A percentile compares a stretch with the other conserved stretches of the same genome.
These are phyloP conservation scores for Suhomyces faveliae DNA, from an alignment of 805 yeast species.

Conservation along the genomic window DNA sequence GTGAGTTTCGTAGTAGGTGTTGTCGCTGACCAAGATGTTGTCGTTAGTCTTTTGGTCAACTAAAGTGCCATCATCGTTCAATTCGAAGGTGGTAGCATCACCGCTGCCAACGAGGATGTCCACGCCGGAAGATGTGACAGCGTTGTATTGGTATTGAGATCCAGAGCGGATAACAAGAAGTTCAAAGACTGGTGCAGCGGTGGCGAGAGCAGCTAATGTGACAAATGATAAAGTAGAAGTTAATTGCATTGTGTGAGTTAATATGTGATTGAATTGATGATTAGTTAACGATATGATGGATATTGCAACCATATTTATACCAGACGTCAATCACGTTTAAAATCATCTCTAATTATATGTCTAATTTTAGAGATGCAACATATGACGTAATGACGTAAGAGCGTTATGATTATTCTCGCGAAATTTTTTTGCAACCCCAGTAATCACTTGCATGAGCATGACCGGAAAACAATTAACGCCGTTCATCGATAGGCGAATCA, in stretches of 20 bases:
- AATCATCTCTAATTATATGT: neutral
- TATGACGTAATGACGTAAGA: neutral
- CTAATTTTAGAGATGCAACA: neutral
- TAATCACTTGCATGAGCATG: no score
- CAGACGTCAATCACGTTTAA: neutral
- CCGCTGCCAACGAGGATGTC: constrained; percentile 12
- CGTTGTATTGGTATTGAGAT: constrained; percentile 21
- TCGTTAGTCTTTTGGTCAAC: constrained; percentile 16
- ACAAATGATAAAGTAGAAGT: constrained; percentile 17
- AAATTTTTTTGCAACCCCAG: no score
- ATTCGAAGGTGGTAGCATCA: constrained; percentile 14
- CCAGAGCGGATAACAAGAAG: constrained; percentile 26
- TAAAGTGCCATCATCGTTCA: constrained; percentile 24
- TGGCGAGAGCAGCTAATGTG: constrained; percentile 22
- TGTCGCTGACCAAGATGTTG: constrained; percentile 13
- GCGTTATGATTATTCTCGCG: neutral
- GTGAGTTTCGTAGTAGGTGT: constrained; percentile 5
- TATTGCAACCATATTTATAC: neutral
- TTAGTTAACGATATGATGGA: neutral
- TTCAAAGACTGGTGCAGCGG: constrained; percentile 21
- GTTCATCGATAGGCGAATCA: no score
- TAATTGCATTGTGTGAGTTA: constrained; percentile 10
- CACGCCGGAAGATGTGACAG: constrained; percentile 7
- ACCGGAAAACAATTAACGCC: no score
- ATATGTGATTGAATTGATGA: constrained; percentile 2